Evolutionary conservation across 495 filamentous ascomycete species (phyloP).

Genomic region (Daldinia caldariorum): DNA sequence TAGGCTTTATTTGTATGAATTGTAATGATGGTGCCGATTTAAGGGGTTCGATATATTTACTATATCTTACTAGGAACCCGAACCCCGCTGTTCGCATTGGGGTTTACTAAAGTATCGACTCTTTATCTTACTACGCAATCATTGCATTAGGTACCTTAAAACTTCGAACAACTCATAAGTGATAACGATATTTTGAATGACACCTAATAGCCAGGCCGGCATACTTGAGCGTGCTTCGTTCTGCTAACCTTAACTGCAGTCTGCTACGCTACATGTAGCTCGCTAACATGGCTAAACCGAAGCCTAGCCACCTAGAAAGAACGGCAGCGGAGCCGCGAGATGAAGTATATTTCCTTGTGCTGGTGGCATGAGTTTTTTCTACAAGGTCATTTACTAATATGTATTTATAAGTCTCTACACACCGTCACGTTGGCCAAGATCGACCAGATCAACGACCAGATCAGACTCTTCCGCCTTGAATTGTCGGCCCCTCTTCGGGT

Average conservation of each 20-base stretch:
- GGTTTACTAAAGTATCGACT: not conserved
- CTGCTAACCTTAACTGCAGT: not conserved
- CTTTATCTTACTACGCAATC: conserved; percentile 18
- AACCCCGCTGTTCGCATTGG: conserved; percentile 24
- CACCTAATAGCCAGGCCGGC: not conserved
- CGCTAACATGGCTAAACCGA: conserved; percentile 25
- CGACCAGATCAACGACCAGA: conserved; percentile 47
- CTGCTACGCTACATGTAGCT: not conserved
- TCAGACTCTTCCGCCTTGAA: conserved; percentile 54
- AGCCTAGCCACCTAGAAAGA: conserved; percentile 63
- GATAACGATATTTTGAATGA: not conserved
- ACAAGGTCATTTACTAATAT: conserved; percentile 25
- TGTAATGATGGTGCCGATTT: not conserved
- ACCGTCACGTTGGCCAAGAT: conserved; percentile 50
- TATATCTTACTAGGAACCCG: conserved; percentile 15
- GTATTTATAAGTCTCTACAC: conserved; percentile 52
- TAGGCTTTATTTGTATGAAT: not conserved
- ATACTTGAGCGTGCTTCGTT: not conserved
- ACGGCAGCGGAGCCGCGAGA: conserved; percentile 78
- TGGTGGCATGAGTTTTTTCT: not conserved
- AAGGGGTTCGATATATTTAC: conserved; percentile 6
- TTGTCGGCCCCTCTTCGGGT: conserved; percentile 47
- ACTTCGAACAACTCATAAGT: not conserved
- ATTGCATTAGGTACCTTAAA: conserved; percentile 1
- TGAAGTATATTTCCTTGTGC: conserved; percentile 42